Evolutionary conservation across 2,329 filamentous ascomycete species (phyloP), one percentile per base, ranked within the genome.

Genomic region (Geosmithia morbida): DNA sequence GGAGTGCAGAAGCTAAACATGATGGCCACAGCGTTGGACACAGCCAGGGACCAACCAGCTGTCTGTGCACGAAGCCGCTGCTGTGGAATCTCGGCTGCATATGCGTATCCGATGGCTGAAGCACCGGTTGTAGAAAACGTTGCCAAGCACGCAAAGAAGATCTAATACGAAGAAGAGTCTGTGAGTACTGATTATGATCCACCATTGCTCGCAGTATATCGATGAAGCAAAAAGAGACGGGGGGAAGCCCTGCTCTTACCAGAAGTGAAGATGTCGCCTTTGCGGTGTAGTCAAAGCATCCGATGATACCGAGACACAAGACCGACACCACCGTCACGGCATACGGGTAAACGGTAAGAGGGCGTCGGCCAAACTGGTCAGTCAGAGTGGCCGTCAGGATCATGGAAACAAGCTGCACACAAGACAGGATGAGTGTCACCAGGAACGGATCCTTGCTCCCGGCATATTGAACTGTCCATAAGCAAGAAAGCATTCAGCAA

Each of bases 1-100:
- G 66, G 67, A 0, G 66, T 69, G 48, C 60, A 65, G 54, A 69
- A 69, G 46, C 61, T 68, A 47, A 69, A 68, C 61, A 69, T 65
- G 50, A 67, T 66, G 11, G 58, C 62, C 11, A 69, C 53, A 26
- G 61, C 45, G 45, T 68, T 68, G 1, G 65, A 66, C 3, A 55
- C 54, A 0, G 66, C 66, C 1, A 69, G 43, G 4, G 47, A 46
- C 59, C 60, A 67, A 1, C 56, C 63, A 1, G 63, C 62, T 4
- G 66, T 68, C 20, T 57, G 56, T 3, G 66, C 64, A 37, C 65
- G 62, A 3, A 68, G 57, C 2, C 64, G 61, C 51, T 68, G 66
- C 20, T 61, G 56, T 0, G 66, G 63, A 16, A 67, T 57, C 48
- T 68, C 66, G 7, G 65, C 61, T 0, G 64, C 62, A 43, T 67